Evolutionary conservation across 2,329 filamentous ascomycete genomes (phyloP), one percentile per base, ranked within the genome.

Genomic region (Rugonectria rugulosa): DNA sequence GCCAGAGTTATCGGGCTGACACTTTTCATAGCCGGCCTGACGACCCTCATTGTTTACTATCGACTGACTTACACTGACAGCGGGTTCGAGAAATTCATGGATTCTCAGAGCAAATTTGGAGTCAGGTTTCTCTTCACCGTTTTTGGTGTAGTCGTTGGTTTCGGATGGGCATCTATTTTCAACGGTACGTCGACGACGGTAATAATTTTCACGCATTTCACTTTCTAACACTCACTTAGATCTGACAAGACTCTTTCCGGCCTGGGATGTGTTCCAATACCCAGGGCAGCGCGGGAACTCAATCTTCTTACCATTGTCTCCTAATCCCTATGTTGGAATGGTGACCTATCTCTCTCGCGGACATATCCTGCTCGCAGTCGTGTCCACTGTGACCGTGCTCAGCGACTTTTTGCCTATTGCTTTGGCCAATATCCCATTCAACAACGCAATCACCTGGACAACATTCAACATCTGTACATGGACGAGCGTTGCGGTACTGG

Each of bases 381-480:
- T 32, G n/a, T 49, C 45, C 8, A 20, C 24, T 14, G 7, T 40
- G 20, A 31, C 26, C 1, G 15, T 49, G 2, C 17, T 49, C 14
- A 41, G 45, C 36, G 45, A 49, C 10, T 41, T 49, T n/a, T 15
- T 49, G 17, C 45, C 45, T 17, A 49, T 49, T 31, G 12, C 37
- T 12, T 19, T 49, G 15, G 45, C 45, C 5, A 49, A 49, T 9
- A 21, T 49, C n/a, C 45, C 45, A 15, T 41, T 49, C 26, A 49
- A 32, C 19, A 41, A 49, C 11, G 46, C 36, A 10, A 49, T 41
- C 21, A 40, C 37, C 5, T 49, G 37, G 46, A 24, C 14, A 2
- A 49, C 36, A 19, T 49, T 32, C 17, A 49, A 41, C 15, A 11
- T 41, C 20, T 49, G 46, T 14, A 20, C 26, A 19, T 49, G 46